phyloP scores from a whole-genome alignment of 1,284 basidiomycete genomes.

The Naganishia liquefaciens region DNA sequence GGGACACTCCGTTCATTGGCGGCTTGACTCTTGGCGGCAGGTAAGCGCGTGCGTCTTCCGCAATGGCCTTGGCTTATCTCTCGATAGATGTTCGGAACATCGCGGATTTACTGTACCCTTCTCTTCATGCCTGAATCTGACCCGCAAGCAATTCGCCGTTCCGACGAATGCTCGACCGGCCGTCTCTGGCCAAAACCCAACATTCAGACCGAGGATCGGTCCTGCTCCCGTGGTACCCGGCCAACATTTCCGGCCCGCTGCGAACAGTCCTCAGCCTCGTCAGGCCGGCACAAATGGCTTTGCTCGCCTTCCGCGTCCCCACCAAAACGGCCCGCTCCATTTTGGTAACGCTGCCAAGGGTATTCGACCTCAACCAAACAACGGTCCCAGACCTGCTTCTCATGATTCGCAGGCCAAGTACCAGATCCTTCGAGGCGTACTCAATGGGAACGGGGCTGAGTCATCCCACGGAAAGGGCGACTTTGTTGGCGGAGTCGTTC shows the following conservation, averaged over 20 bases:
- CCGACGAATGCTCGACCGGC: slow-evolving; percentile 59
- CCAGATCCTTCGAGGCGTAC: slow-evolving; percentile 19
- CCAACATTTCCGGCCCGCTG: slow-evolving; percentile 63
- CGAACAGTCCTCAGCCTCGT: slow-evolving; percentile 49
- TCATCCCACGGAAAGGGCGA: not conserved
- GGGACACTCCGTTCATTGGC: slow-evolving; percentile 93
- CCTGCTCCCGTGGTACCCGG: slow-evolving; percentile 65
- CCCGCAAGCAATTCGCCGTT: slow-evolving; percentile 74
- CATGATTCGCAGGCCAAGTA: slow-evolving; percentile 15
- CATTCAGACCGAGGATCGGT: slow-evolving; percentile 69
- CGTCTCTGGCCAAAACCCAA: slow-evolving; percentile 46
- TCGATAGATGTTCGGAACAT: slow-evolving; percentile 76
- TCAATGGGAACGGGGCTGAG: not conserved
- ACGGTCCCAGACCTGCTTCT: not conserved
- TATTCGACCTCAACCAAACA: slow-evolving; percentile 18
- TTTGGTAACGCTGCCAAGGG: slow-evolving; percentile 52
- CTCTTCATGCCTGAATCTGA: slow-evolving; percentile 80
- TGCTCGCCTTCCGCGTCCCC: slow-evolving; percentile 27
- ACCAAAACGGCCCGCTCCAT: slow-evolving; percentile 38
- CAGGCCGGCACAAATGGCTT: slow-evolving; percentile 66
- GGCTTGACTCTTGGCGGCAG: slow-evolving; percentile 83
- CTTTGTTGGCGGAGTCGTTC: slow-evolving; percentile 18
- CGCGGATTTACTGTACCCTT: slow-evolving; percentile 82
- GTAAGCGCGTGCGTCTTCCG: slow-evolving; percentile 54
- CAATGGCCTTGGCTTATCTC: slow-evolving; percentile 32